Evolutionary conservation across 352 stramenopile species (phyloP), one percentile per base, ranked within the genome.

Genomic region (Phytophthora uliginosa): DNA sequence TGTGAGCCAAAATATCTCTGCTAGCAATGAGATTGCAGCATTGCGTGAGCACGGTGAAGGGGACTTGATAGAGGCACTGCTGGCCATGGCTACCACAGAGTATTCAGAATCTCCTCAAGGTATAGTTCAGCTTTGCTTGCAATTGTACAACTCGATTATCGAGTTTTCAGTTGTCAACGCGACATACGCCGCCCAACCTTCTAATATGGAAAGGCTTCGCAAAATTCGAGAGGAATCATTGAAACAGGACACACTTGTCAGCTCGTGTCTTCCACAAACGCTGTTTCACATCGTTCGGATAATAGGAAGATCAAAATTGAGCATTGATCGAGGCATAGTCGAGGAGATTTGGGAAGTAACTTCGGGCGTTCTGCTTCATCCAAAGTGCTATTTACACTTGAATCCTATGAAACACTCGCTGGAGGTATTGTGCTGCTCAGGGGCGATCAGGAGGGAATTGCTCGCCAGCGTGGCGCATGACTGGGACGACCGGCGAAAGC

Each of bases 161-260:
- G 69, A 72, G 33, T 76, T 60, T 45, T 72, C 69, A 3, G 34
- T 63, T n/a, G 18, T 15, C 8, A 76, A 72, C 34, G 63, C 63
- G 3, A 50, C 13, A 15, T 68, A 72, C 34, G 56, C 56, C 54
- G 57, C 40, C 12, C 15, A 18, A 13, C 54, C 55, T 22, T 33
- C n/a, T 0, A 31, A 60, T 22, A 24, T 67, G 2, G 10, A 42
- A 15, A 4, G 40, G 45, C 50, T 63, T 6, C 7, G 8, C 13
- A 22, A 56, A 6, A 38, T 69, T 40, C 60, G 52, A 69, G 18
- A 42, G 4, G n/a, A n/a, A 38, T 17, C 33, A 24, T 31, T 9
- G 26, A 22, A 12, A 22, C 45, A 63, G 0, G 20, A 53, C 6
- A 24, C 38, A 17, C 26, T 66, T 18, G 33, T 71, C 7, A 38